These are phyloP conservation scores for Candida qinlingensis DNA, from an alignment of 805 yeast species.

Conservation along the genomic window DNA sequence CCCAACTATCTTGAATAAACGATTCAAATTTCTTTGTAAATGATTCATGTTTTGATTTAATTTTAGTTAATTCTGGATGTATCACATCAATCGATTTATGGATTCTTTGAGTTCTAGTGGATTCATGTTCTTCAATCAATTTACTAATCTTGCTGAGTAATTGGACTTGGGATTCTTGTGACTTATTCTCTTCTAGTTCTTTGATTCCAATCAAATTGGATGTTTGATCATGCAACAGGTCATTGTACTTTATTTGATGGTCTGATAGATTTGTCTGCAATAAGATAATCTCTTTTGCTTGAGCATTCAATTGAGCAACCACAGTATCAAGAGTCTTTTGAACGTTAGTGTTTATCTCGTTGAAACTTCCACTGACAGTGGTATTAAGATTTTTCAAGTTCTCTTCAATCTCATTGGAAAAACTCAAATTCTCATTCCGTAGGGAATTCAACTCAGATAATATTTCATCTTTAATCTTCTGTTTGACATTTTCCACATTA, in stretches of 20 bases:
- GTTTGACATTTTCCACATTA: conserved; percentile 12
- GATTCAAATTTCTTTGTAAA: conserved; percentile 12
- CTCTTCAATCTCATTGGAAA: conserved; percentile 5
- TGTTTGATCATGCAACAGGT: conserved; percentile 6
- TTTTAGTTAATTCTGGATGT: conserved; percentile 7
- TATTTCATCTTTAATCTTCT: conserved; percentile 15
- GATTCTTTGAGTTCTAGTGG: conserved; percentile 4
- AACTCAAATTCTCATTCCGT: conserved; percentile 4
- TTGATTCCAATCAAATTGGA: conserved; percentile 7
- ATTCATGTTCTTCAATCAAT: conserved; percentile 11
- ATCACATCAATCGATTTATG: conserved; percentile 3
- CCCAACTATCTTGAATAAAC: conserved; percentile 15
- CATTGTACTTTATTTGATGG: conserved; percentile 13
- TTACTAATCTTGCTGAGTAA: conserved; percentile 10
- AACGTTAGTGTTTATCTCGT: background rate
- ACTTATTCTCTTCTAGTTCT: conserved; percentile 4
- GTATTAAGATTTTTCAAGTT: conserved; percentile 9
- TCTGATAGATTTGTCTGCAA: conserved; percentile 11
- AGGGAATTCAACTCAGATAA: conserved; percentile 14
- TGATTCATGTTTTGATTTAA: conserved; percentile 10
- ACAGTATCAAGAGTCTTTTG: conserved; percentile 8
- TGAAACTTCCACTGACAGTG: background rate
- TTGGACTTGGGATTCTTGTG: conserved; percentile 5
- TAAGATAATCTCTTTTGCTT: conserved; percentile 14
- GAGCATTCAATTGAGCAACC: conserved; percentile 15